Percentiles rank a stretch among this genome's conserved stretches.
phyloP scores from a whole-genome alignment of 805 yeast species.

The Scheffersomyces stipitis region DNA sequence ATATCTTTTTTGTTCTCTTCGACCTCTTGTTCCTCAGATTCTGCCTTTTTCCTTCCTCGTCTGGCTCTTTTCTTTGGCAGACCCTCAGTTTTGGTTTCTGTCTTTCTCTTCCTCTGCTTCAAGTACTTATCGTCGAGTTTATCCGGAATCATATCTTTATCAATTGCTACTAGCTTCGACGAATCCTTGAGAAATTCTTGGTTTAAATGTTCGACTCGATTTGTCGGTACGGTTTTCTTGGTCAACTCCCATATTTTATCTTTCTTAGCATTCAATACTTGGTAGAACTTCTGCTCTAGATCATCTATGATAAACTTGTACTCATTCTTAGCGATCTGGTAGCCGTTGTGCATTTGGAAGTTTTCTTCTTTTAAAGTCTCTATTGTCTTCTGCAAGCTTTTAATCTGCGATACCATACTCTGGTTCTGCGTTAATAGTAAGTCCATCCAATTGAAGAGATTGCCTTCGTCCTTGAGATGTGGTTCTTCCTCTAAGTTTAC shows the following conservation, averaged over 20 bases:
- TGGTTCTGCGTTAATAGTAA: conserved; percentile 15
- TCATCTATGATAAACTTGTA: conserved; percentile 20
- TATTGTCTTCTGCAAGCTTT: conserved; percentile 1
- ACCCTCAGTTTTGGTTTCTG: conserved; percentile 12
- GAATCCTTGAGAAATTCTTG: conserved; percentile 9
- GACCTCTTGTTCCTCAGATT: conserved; percentile 9
- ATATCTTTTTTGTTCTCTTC: conserved; percentile 7
- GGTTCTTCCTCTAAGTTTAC: conserved; percentile 15
- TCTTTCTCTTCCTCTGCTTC: conserved; percentile 19
- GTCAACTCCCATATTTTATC: conserved; percentile 27
- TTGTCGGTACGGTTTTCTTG: conserved; percentile 4
- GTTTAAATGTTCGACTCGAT: conserved; percentile 16
- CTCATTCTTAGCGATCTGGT: conserved; percentile 12
- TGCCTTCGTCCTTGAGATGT: conserved; percentile 11
- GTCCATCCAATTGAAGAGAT: conserved; percentile 28
- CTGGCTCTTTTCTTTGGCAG: conserved; percentile 8
- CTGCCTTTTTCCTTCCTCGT: conserved; percentile 7
- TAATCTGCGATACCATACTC: conserved; percentile 4
- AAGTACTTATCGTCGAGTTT: conserved; percentile 15
- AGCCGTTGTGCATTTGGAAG: conserved; percentile 7
- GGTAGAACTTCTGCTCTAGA: conserved; percentile 25
- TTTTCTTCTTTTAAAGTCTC: conserved; percentile 6
- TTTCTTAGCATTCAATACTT: conserved; percentile 29
- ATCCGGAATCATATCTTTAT: conserved; percentile 17
- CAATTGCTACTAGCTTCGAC: conserved; percentile 15